Percentiles rank a stretch among this genome's conserved stretches.
Conservation (phyloP, 169 alveolate genomes). For the Pseudocohnilembus persalinus region DNA sequence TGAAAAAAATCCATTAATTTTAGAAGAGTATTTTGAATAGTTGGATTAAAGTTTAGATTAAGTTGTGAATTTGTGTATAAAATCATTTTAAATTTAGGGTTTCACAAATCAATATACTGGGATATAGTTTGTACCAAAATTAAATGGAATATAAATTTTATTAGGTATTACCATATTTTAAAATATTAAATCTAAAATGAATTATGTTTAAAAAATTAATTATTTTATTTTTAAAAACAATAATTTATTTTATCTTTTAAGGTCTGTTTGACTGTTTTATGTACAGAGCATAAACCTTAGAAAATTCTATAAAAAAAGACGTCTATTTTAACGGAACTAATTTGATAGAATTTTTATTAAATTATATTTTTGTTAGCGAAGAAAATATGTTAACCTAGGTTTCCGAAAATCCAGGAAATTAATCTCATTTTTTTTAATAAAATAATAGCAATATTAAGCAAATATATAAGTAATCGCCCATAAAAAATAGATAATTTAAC, state of each 20-base stretch:
- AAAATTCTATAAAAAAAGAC: not conserved
- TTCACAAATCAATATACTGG: not conserved
- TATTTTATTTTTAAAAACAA: no score
- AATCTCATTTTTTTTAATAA: no score
- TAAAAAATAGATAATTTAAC: no score
- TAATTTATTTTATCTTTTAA: no score
- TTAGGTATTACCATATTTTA: not conserved
- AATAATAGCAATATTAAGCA: no score
- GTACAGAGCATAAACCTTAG: not conserved
- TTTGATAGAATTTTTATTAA: not conserved
- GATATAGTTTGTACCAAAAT: not conserved
- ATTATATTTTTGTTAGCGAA: no score
- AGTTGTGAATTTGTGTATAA: not conserved
- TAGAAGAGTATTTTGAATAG: not conserved
- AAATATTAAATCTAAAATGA: no score
- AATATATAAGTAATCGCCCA: no score
- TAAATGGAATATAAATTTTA: not conserved
- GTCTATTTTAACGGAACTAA: not conserved
- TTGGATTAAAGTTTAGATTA: not conserved
- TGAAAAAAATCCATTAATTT: no score
- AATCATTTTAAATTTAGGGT: not conserved
- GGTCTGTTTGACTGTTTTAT: not conserved
- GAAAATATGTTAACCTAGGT: no score
- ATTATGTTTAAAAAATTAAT: no score
- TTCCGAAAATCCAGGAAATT: no score